Evolutionary conservation across 441 rosid species (phyloP).

Genomic region (Adansonia rubrostipa): DNA sequence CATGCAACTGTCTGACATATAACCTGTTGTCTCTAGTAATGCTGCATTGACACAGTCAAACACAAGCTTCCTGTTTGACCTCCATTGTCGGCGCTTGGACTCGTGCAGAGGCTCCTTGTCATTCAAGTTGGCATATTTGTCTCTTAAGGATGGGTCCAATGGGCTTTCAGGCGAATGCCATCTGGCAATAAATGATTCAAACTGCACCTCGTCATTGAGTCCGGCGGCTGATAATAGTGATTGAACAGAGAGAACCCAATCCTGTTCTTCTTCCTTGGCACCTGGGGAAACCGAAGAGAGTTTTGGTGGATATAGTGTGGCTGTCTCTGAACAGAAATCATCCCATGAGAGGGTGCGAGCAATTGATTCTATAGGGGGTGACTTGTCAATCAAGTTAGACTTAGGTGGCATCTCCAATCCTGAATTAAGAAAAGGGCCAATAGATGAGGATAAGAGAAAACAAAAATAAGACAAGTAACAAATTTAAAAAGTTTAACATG

Average conservation of each 20-base stretch:
- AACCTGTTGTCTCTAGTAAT: conserved; percentile 46
- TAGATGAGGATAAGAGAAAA: not conserved
- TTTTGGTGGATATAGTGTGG: not conserved
- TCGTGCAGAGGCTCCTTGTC: conserved; percentile 61
- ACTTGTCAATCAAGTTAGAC: conserved; percentile 13
- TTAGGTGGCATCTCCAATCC: not conserved
- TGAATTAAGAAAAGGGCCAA: not conserved
- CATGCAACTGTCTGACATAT: conserved; percentile 32
- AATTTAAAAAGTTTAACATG: not conserved
- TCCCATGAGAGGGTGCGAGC: not conserved
- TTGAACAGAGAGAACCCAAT: not conserved
- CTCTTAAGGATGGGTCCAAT: not conserved
- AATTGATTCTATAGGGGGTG: conserved; percentile 6
- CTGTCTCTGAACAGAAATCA: not conserved
- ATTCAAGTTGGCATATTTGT: conserved; percentile 23
- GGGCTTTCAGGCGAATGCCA: not conserved
- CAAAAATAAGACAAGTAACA: not conserved
- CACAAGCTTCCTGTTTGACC: conserved; percentile 60
- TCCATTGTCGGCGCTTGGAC: conserved; percentile 63
- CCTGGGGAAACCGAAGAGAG: not conserved
- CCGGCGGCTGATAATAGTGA: not conserved
- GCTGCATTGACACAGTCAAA: conserved; percentile 43
- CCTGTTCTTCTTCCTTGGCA: not conserved
- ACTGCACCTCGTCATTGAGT: not conserved
- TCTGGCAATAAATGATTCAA: not conserved